These are phyloP conservation scores for Dalbergia cultrata DNA, from an alignment of 306 rosid species.

Conservation along the genomic window DNA sequence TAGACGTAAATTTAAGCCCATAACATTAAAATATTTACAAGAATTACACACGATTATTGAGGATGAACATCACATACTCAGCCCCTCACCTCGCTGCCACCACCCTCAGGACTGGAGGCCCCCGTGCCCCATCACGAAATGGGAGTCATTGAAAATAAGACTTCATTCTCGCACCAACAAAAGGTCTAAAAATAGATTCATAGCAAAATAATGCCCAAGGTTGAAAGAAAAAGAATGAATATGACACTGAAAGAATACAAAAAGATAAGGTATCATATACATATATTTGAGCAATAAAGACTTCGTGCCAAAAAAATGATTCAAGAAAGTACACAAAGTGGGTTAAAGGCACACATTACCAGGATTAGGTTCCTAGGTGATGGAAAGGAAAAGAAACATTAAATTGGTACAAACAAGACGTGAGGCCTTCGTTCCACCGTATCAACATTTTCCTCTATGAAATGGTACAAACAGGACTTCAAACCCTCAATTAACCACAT, in stretches of 20 bases:
- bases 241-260: conserved; percentile 7
- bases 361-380: conserved; percentile 37
- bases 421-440: conserved; percentile 33
- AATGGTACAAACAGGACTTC: conserved; percentile 35
- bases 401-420: conserved; percentile 38
- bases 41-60: too few relatives aligned
- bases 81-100: too few relatives aligned
- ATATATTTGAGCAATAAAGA: conserved; percentile 49
- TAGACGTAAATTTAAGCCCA: too few relatives aligned
- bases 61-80: too few relatives aligned
- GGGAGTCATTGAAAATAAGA: neutral
- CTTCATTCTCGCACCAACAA: conserved; percentile 1
- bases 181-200: conserved; percentile 8
- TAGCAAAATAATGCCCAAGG: neutral
- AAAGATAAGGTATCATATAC: conserved; percentile 42
- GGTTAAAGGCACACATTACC: conserved; percentile 35
- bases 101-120: too few relatives aligned
- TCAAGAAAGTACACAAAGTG: conserved; percentile 47
- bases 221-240: conserved; percentile 26
- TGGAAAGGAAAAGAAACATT: conserved; percentile 31
- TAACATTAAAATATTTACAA: too few relatives aligned
- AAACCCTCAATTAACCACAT: conserved; percentile 51
- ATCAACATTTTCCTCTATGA: conserved; percentile 49
- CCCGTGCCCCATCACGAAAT: neutral
- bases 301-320: conserved; percentile 52